Evolutionary conservation across 2,329 filamentous ascomycete genomes (phyloP), one percentile per base, ranked within the genome.

Genomic region (Penicillium sp.): DNA sequence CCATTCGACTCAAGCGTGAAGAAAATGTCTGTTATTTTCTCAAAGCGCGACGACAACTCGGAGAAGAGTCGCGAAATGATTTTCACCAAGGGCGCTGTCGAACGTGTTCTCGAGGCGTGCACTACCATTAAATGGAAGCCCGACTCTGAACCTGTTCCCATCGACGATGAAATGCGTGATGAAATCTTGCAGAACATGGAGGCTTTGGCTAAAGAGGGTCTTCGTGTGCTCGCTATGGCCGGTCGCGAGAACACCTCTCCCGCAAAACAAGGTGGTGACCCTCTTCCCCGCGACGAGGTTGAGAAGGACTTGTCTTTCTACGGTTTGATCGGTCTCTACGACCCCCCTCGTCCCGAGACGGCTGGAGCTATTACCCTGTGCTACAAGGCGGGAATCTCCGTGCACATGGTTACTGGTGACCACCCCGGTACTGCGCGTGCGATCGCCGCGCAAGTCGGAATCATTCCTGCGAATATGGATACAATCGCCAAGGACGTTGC

Each of bases 371-470:
- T 93, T 57, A 80, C 80, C 23, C 83, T 88, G 68, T 91, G 89
- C 68, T 84, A 88, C 54, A 82, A 82, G 46, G 90, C 90, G 27
- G 89, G 90, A 50, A 91, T 93, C 71, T 84, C 83, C 61, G 89
- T 93, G 7, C 89, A 92, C 76, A 93, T 93, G 90, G 82, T 93
- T 33, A 94, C 90, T 23, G 90, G 90, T 57, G 90, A 94, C 67
- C 89, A 93, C 69, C 87, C 87, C 1, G 86, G 88, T 56, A 94
- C 90, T 1, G 90, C 90, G 29, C 84, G 84, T 65, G 89, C 90
- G 19, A 93, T 94, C 65, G 90, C 90, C 10, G 82, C 83, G 59
- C 87, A 94, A 73, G 88, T 93, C 21, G 89, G 89, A 50, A 93
- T 94, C 64, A 84, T 93, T 57, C 87, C 86, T 1, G 77, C 80